Evolutionary conservation across 2,329 filamentous ascomycete species (phyloP).

Genomic region (Chrysosphaeria jannelii): DNA sequence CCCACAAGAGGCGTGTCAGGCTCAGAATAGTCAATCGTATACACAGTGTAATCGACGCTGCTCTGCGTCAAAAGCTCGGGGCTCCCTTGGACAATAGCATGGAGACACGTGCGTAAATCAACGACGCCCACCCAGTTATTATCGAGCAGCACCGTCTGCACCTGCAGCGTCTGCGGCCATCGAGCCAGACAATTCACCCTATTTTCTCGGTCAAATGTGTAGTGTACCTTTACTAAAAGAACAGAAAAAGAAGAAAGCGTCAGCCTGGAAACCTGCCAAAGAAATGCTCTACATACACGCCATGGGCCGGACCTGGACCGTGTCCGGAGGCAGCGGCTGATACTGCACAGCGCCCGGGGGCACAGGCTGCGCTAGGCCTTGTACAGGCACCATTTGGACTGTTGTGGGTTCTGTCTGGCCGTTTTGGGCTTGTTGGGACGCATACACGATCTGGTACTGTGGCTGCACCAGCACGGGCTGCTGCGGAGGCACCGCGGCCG

Average conservation of each 20-base stretch:
- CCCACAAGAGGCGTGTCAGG: constrained; percentile 78
- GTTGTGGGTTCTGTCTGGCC: neutral
- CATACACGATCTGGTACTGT: no score
- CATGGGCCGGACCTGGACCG: constrained; percentile 9
- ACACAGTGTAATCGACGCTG: constrained; percentile 75
- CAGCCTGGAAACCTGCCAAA: neutral
- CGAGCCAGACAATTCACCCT: constrained; percentile 75
- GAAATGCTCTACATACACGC: constrained; percentile 7
- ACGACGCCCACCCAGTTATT: constrained; percentile 66
- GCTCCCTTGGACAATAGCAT: constrained; percentile 48
- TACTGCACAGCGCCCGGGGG: no score
- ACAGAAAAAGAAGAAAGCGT: neutral
- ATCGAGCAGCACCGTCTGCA: constrained; percentile 58
- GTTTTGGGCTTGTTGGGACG: neutral
- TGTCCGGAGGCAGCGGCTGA: neutral
- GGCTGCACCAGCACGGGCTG: neutral
- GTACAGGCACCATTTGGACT: neutral
- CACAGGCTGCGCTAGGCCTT: no score
- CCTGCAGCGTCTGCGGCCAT: constrained; percentile 46
- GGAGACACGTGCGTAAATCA: constrained; percentile 61
- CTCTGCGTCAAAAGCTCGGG: constrained; percentile 52
- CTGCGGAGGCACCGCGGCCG: constrained; percentile 1
- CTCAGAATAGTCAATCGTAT: constrained; percentile 90
- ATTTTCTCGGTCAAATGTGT: constrained; percentile 75
- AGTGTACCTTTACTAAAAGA: constrained; percentile 65